phyloP scores from a whole-genome alignment of 1,284 basidiomycete species.

The Irpex lacteus region DNA sequence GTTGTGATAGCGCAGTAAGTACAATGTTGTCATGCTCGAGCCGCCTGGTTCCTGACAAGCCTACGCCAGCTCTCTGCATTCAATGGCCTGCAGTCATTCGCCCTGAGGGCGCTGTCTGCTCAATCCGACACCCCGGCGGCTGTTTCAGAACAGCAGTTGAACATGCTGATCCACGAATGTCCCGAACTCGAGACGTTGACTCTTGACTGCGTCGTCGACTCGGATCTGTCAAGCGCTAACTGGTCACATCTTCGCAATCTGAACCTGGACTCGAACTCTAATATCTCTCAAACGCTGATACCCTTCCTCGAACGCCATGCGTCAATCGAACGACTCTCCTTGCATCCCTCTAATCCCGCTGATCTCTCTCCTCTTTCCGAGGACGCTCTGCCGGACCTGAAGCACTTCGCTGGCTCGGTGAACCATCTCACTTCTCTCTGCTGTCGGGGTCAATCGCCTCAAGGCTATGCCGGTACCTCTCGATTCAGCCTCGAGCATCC shows the following conservation, averaged over 20 bases:
- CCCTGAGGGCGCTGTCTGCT: neutral
- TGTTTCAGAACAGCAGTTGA: conserved; percentile 12
- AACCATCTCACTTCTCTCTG: conserved; percentile 51
- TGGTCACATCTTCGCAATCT: conserved; percentile 63
- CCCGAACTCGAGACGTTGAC: conserved; percentile 37
- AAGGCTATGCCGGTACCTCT: neutral
- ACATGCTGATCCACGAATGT: conserved; percentile 56
- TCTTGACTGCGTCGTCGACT: conserved; percentile 48
- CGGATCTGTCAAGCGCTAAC: conserved; percentile 42
- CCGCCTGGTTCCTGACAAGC: neutral
- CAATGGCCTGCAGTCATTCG: neutral
- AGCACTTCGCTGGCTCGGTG: conserved; percentile 58
- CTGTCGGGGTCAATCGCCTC: conserved; percentile 1
- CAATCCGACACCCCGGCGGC: neutral
- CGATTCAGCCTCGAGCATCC: conserved; percentile 9
- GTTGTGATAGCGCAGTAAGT: conserved; percentile 13
- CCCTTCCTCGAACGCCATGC: conserved; percentile 63
- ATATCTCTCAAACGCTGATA: conserved; percentile 36
- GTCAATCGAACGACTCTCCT: conserved; percentile 45
- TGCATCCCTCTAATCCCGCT: conserved; percentile 41
- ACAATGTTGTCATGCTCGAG: neutral
- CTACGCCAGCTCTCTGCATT: neutral
- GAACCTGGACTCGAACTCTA: conserved; percentile 28
- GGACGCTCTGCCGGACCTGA: conserved; percentile 45
- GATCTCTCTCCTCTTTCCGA: conserved; percentile 48